phyloP scores from a whole-genome alignment of 306 rosid species.

The Vigna radiata region DNA sequence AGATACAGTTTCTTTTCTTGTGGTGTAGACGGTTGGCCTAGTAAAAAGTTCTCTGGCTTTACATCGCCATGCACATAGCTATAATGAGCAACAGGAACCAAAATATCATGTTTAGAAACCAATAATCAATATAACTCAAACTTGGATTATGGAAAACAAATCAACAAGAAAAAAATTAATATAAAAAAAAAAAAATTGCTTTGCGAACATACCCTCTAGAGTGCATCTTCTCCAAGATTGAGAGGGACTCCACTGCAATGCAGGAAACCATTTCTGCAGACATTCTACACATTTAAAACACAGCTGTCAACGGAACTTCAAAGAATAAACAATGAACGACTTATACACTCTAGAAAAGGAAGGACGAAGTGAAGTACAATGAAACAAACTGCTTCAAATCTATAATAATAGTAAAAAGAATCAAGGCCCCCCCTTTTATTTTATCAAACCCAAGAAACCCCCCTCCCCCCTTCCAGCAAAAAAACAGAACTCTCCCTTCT shows the following conservation, averaged over 20 bases:
- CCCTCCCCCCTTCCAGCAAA: too few species aligned
- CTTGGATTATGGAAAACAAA: background rate
- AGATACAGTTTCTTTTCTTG: conserved; percentile 96
- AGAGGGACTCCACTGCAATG: conserved; percentile 92
- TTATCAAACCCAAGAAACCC: too few species aligned
- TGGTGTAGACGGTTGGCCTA: conserved; percentile 89
- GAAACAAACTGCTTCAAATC: too few species aligned
- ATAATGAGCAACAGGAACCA: conserved; percentile 31
- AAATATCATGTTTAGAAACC: conserved; percentile 19
- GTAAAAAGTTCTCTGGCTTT: conserved; percentile 93
- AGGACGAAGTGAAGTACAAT: background rate
- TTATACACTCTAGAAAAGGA: background rate
- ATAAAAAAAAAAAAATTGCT: background rate
- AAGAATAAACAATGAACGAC: conserved; percentile 26
- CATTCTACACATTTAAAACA: conserved; percentile 63
- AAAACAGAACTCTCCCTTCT: too few species aligned
- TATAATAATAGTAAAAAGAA: too few species aligned
- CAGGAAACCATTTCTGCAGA: conserved; percentile 94
- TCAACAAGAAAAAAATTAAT: conserved; percentile 10
- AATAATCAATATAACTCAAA: background rate
- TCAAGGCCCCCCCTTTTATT: too few species aligned
- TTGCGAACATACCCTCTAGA: conserved; percentile 71
- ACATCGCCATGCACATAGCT: conserved; percentile 99
- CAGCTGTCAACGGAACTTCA: background rate
- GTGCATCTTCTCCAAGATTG: conserved; percentile 95